Base-by-base conservation (phyloP, 1,284 basidiomycete species). In the Fistulinella cinereoalba region DNA sequence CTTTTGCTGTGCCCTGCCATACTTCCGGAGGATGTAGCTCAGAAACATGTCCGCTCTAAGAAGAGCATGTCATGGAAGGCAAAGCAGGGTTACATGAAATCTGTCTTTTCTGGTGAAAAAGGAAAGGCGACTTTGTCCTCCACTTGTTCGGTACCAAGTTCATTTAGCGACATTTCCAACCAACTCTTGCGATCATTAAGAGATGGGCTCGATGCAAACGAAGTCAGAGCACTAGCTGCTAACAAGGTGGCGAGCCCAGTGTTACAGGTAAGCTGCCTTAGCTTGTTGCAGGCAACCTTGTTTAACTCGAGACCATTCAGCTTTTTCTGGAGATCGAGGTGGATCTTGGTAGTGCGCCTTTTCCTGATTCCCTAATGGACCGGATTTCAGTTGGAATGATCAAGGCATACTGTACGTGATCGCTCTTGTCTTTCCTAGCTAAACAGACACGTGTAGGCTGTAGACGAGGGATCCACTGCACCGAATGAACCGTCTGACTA, bases 211-310 rank as follows among this genome's bases (percentile, higher is more conserved):
- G 74, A 72, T 21, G 81, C 71, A 16, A 91, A 89, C 55, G 92
- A 94, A 66, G 80, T 92, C 37, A 78, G 91, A 31, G 85, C 86
- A 15, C 72, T 95, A 55, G 92, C 88, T 6, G 84, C 86, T 2
- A 81, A 87, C 60, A 83, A 85, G 55, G 87, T 89, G 38, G 91
- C 91, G 6, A 85, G 88, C 49, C 90, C 92, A 0, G 79, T 84
- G 3, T 70, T 94, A 28, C 85, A 92, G 71, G 89, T 90, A 49
- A 44, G 74, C 60, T n/a, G 41, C 15, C 21, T 46, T 45, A 19
- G 22, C 21, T 36, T 31, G 37, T 50, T 15, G 1, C 12, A 7
- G 8, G 11, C 11, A 21, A 33, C 15, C 27, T 25, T 16, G 25
- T 41, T 40, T 23, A 33, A 44, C 47, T 13, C 19, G 32, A 13